These are phyloP conservation scores for Testicularia cyperi DNA, from an alignment of 1,284 basidiomycete genomes.

Conservation along the genomic window DNA sequence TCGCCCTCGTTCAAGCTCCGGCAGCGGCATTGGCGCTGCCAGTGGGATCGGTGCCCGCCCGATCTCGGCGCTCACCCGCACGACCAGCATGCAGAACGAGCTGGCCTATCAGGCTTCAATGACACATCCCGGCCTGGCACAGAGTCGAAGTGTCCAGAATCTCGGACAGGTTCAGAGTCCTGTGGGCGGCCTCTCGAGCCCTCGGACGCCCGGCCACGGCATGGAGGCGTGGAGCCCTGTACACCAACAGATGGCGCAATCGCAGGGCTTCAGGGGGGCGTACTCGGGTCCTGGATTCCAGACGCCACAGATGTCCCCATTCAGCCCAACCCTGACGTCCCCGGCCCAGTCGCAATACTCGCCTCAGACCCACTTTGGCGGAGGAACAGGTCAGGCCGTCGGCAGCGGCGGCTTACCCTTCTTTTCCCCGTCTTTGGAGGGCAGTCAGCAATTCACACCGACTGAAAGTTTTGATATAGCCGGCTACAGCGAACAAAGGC, in stretches of 20 bases:
- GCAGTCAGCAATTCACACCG: constrained; percentile 14
- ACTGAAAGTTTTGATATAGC: constrained; percentile 30
- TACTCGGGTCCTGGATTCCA: constrained; percentile 31
- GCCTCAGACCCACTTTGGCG: constrained; percentile 30
- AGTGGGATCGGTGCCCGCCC: constrained; percentile 11
- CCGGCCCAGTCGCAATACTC: constrained; percentile 40
- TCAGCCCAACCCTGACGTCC: constrained; percentile 30
- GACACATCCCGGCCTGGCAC: constrained; percentile 15
- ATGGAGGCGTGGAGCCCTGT: constrained; percentile 32
- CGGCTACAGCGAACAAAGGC: constrained; percentile 41
- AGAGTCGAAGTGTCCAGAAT: constrained; percentile 33
- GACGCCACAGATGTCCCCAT: constrained; percentile 32
- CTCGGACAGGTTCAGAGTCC: constrained; percentile 22
- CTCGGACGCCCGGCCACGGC: constrained; percentile 8
- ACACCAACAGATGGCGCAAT: constrained; percentile 17
- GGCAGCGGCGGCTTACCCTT: constrained; percentile 21
- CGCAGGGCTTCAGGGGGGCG: constrained; percentile 13
- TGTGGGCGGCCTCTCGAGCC: constrained; percentile 14
- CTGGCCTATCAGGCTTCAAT: constrained; percentile 6
- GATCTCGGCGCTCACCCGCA: constrained; percentile 22
- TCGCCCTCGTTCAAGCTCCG: constrained; percentile 27
- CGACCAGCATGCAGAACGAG: constrained; percentile 36
- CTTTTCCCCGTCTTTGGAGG: constrained; percentile 29
- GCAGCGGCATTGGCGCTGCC: constrained; percentile 8
- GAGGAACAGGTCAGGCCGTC: constrained; percentile 8